Percentiles rank a stretch among this genome's conserved stretches.
These are phyloP conservation scores for Emiliania huxleyi DNA, from an alignment of 78 protist species.

Conservation along the genomic window DNA sequence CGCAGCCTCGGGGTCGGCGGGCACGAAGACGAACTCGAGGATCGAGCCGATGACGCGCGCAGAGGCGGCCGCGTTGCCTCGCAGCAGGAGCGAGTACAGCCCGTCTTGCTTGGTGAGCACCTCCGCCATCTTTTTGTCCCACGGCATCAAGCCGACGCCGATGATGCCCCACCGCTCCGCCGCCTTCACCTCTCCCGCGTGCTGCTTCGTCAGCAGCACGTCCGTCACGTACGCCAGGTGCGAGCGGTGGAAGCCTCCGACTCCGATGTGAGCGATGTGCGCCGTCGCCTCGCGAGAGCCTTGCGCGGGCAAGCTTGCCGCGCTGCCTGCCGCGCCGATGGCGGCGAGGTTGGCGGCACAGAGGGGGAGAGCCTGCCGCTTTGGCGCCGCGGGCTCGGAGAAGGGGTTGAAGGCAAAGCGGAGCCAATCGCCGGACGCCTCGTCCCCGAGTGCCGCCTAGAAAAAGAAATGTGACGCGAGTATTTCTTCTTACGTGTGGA, in stretches of 20 bases:
- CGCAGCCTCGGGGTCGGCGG: background rate
- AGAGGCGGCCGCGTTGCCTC: background rate
- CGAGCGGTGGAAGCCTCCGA: slow-evolving; percentile 28
- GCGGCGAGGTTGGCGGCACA: too few species aligned
- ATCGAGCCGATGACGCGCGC: background rate
- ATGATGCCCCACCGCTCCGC: background rate
- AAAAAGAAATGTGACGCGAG: too few species aligned
- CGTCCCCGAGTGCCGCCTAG: too few species aligned
- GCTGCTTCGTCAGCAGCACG: background rate
- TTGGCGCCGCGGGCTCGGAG: too few species aligned
- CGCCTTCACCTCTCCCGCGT: background rate
- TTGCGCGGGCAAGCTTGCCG: too few species aligned
- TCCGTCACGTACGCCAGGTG: slow-evolving; percentile 17
- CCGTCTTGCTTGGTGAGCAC: background rate
- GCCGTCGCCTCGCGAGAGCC: too few species aligned
- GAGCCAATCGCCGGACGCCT: too few species aligned
- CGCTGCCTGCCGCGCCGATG: too few species aligned
- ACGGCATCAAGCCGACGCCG: background rate
- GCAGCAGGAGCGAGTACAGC: background rate
- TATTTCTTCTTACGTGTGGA: too few species aligned
- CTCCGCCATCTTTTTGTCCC: background rate
- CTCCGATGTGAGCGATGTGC: slow-evolving; percentile 11
- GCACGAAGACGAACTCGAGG: background rate
- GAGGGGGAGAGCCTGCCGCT: too few species aligned
- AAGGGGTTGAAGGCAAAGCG: too few species aligned